Evolutionary conservation across 306 rosid species (phyloP).

Genomic region (Castanea crenata): DNA sequence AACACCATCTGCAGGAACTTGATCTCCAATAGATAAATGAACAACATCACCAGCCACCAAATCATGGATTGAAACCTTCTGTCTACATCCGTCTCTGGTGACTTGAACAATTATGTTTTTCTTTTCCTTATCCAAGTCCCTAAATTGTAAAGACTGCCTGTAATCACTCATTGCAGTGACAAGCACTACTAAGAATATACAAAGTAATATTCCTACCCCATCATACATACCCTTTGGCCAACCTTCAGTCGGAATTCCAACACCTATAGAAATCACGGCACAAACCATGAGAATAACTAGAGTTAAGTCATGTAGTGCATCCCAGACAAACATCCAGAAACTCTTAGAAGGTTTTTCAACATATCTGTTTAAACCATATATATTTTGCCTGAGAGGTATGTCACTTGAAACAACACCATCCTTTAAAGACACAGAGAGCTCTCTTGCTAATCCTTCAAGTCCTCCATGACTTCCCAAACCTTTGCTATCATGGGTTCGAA

Average conservation of each 20-base stretch:
- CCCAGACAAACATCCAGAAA: conserved; percentile 89
- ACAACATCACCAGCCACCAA: conserved; percentile 83
- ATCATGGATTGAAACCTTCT: conserved; percentile 70
- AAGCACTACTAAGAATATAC: conserved; percentile 63
- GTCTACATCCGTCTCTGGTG: conserved; percentile 65
- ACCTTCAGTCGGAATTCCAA: conserved; percentile 84
- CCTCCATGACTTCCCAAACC: conserved; percentile 48
- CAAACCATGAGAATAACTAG: conserved; percentile 66
- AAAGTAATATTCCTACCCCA: conserved; percentile 80
- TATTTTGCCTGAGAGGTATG: conserved; percentile 45
- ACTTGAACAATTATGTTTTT: conserved; percentile 75
- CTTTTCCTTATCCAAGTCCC: conserved; percentile 82
- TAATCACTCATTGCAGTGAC: conserved; percentile 88
- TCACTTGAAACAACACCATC: conserved; percentile 49
- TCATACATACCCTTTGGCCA: conserved; percentile 84
- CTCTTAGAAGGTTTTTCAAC: conserved; percentile 71
- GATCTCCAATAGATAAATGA: conserved; percentile 73
- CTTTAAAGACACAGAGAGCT: conserved; percentile 41
- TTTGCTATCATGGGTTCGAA: conserved; percentile 55
- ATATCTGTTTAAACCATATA: conserved; percentile 51
- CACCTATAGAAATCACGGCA: conserved; percentile 59
- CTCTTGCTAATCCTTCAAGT: conserved; percentile 58
- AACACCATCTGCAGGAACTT: conserved; percentile 87
- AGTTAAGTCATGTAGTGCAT: conserved; percentile 86
- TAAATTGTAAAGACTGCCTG: conserved; percentile 78